Evolutionary conservation across 805 yeast genomes (phyloP).

Genomic region (Candida loeiensis): DNA sequence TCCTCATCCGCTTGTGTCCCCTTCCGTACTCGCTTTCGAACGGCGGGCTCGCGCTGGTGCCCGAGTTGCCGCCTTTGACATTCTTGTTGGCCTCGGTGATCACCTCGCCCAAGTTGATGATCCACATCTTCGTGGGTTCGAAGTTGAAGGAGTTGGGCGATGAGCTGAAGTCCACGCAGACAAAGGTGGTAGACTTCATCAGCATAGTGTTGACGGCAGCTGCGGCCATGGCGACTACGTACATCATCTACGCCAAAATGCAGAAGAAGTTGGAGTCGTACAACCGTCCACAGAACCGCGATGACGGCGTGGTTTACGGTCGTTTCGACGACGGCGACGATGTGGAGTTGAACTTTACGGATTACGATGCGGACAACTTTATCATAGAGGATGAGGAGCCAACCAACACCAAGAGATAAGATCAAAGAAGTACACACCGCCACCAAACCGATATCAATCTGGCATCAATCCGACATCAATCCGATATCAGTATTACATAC

Average conservation of each 20-base stretch:
- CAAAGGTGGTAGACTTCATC: constrained; percentile 58
- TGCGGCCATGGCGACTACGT: constrained; percentile 59
- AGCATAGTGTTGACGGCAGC: constrained; percentile 56
- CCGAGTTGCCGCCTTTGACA: constrained; percentile 59
- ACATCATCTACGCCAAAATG: constrained; percentile 59
- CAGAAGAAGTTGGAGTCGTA: constrained; percentile 33
- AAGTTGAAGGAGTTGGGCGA: constrained; percentile 69
- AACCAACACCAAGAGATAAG: neutral
- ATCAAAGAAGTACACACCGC: no score
- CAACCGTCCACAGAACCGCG: constrained; percentile 14
- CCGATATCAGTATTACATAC: no score
- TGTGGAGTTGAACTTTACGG: constrained; percentile 35
- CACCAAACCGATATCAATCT: no score
- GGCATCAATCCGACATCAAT: no score
- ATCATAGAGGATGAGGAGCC: constrained; percentile 36
- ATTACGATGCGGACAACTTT: constrained; percentile 39
- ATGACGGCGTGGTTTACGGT: constrained; percentile 37
- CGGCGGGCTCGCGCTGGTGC: constrained; percentile 88
- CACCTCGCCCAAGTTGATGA: constrained; percentile 78
- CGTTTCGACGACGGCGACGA: constrained; percentile 37
- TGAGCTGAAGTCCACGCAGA: constrained; percentile 41
- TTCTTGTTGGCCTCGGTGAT: constrained; percentile 69
- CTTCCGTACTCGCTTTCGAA: constrained; percentile 89
- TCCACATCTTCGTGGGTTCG: constrained; percentile 75
- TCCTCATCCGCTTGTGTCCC: constrained; percentile 81